phyloP scores from a whole-genome alignment of 345 rosid genomes.

The Hibiscus mutabilis region DNA sequence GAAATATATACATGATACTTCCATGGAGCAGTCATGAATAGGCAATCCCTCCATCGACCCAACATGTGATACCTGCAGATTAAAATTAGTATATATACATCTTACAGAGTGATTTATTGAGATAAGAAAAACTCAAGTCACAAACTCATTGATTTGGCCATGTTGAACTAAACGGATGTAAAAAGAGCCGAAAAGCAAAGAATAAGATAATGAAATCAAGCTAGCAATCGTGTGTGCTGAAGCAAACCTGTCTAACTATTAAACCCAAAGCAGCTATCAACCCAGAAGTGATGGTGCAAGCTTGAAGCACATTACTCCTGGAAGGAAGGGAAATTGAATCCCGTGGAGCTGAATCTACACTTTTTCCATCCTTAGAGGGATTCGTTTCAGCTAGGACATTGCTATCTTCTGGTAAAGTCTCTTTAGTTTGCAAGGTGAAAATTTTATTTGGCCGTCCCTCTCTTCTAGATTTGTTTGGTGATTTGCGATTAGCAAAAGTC shows the following conservation, averaged over 20 bases:
- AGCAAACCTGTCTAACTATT: conserved; percentile 57
- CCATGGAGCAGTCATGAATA: conserved; percentile 52
- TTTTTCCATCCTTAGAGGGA: conserved; percentile 15
- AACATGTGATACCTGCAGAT: conserved; percentile 66
- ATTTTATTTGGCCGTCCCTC: conserved; percentile 20
- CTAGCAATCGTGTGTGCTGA: not conserved
- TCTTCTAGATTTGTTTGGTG: conserved; percentile 38
- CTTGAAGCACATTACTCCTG: conserved; percentile 66
- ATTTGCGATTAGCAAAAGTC: conserved; percentile 39
- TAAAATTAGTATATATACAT: conserved; percentile 10
- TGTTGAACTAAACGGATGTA: not conserved
- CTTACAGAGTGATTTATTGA: not conserved
- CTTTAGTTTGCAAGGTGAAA: conserved; percentile 9
- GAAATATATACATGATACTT: conserved; percentile 50
- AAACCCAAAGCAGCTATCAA: conserved; percentile 58
- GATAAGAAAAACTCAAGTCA: too few relatives aligned
- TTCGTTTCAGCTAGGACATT: conserved; percentile 22
- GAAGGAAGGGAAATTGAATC: conserved; percentile 32
- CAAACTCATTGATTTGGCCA: too few relatives aligned
- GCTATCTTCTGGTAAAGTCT: conserved; percentile 18
- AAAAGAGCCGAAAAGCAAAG: not conserved
- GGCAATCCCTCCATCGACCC: conserved; percentile 70
- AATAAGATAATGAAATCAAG: not conserved
- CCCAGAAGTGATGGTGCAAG: conserved; percentile 70
- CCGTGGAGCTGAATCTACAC: conserved; percentile 8